Evolutionary conservation across 2,329 filamentous ascomycete genomes (phyloP).

Genomic region (Monilinia fructicola): DNA sequence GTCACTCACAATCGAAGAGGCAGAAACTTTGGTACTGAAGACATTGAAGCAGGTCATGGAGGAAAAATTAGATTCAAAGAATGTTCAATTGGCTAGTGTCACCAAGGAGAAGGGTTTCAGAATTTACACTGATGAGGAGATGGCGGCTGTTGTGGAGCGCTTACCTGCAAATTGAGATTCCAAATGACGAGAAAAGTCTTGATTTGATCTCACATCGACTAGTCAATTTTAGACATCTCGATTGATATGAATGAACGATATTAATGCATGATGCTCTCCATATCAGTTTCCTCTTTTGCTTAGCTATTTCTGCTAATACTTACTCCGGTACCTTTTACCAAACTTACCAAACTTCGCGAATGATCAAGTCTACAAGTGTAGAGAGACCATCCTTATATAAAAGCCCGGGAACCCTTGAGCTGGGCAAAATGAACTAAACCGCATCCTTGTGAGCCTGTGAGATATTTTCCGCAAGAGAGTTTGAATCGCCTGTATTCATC

Average conservation of each 20-base stretch:
- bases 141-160: slow-evolving; percentile 87
- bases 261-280: slow-evolving; percentile 1
- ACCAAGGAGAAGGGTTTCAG: slow-evolving; percentile 97
- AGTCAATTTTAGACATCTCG: slow-evolving; percentile 18
- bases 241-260: slow-evolving; percentile 23
- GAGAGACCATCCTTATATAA: not conserved
- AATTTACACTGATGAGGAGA: slow-evolving; percentile 98
- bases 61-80: slow-evolving; percentile 98
- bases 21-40: slow-evolving; percentile 93
- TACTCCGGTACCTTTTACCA: not conserved
- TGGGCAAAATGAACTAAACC: not conserved
- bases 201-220: slow-evolving; percentile 18
- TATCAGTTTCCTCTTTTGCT: not conserved
- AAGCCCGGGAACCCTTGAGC: not conserved
- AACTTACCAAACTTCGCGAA: not conserved
- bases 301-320: not conserved
- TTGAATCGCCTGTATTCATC: not conserved
- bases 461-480: not conserved
- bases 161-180: slow-evolving; percentile 61
- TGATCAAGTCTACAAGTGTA: slow-evolving; percentile 4
- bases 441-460: not conserved
- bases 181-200: slow-evolving; percentile 15
- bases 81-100: slow-evolving; percentile 95
- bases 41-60: slow-evolving; percentile 99
- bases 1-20: slow-evolving; percentile 88